Evolutionary conservation across 768 basidiomycete species (phyloP).

Genomic region (Pulveroboletus sp.): DNA sequence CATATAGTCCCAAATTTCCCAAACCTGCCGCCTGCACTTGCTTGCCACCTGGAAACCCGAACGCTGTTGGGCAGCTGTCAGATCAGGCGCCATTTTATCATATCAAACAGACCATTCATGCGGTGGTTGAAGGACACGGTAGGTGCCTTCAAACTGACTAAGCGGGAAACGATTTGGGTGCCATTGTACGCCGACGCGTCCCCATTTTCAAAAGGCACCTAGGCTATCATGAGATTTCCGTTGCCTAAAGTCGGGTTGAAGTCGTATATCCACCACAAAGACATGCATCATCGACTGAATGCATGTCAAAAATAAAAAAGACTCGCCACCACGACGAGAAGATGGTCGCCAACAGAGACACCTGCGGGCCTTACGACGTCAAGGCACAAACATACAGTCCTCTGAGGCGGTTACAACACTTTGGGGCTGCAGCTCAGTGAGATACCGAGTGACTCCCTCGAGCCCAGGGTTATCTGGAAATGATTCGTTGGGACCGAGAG

Average conservation of each 20-base stretch:
- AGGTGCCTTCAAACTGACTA: slow-evolving; percentile 15
- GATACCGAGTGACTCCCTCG: neutral
- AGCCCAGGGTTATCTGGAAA: neutral
- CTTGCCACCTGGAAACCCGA: slow-evolving; percentile 29
- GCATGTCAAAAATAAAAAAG: neutral
- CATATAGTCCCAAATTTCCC: slow-evolving; percentile 39
- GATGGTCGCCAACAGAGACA: slow-evolving; percentile 3
- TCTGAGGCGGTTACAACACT: slow-evolving; percentile 11
- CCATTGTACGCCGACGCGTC: slow-evolving; percentile 18
- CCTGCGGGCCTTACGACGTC: slow-evolving; percentile 21
- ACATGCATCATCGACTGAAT: no score
- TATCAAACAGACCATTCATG: slow-evolving; percentile 15
- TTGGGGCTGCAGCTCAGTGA: neutral
- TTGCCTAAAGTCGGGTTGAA: no score
- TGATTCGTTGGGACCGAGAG: neutral
- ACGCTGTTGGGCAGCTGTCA: slow-evolving; percentile 10
- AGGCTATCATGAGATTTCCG: neutral
- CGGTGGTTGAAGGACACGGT: slow-evolving; percentile 21
- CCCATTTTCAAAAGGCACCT: slow-evolving; percentile 16
- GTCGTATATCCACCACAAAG: slow-evolving; percentile 5
- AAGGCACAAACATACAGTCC: slow-evolving; percentile 17
- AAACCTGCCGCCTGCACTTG: slow-evolving; percentile 25
- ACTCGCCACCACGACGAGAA: slow-evolving; percentile 25
- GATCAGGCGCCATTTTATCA: neutral
- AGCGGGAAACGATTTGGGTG: slow-evolving; percentile 18